Evolutionary conservation across 1,139 yeast species (phyloP).

Genomic region (Lodderomyces parapsilosis): DNA sequence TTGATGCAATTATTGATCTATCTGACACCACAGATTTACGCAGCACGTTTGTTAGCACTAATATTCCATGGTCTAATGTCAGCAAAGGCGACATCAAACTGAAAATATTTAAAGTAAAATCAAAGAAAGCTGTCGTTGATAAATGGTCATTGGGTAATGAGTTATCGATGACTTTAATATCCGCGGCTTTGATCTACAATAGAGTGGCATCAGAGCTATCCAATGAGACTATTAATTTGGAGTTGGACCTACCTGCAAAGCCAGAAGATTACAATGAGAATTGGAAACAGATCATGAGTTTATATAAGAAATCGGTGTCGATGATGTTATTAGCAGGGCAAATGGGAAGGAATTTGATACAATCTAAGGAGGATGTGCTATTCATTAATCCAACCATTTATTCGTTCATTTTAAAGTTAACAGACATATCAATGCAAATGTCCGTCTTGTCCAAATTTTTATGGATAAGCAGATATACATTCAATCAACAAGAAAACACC

Average conservation of each 20-base stretch:
- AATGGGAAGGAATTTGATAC: background rate
- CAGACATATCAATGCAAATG: constrained; percentile 38
- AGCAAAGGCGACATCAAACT: background rate
- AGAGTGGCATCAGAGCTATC: constrained; percentile 37
- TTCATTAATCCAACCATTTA: constrained; percentile 15
- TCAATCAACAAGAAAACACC: constrained; percentile 26
- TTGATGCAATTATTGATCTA: constrained; percentile 23
- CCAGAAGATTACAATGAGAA: constrained; percentile 19
- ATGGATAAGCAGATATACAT: constrained; percentile 38
- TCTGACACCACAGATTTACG: background rate
- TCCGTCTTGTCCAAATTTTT: constrained; percentile 40
- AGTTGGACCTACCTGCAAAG: constrained; percentile 15
- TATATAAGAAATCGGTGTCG: constrained; percentile 34
- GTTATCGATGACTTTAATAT: constrained; percentile 23
- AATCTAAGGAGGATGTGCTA: constrained; percentile 8
- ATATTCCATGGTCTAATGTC: constrained; percentile 19
- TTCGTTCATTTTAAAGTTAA: constrained; percentile 27
- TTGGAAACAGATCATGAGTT: constrained; percentile 38
- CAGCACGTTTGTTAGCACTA: constrained; percentile 7
- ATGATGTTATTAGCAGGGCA: constrained; percentile 23
- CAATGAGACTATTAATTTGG: constrained; percentile 33
- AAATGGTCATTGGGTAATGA: constrained; percentile 35
- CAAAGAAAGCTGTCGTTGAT: background rate
- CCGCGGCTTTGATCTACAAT: constrained; percentile 30
- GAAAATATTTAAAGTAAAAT: constrained; percentile 6